phyloP scores from a whole-genome alignment of 2,329 filamentous ascomycete genomes.

The Cryphonectria naterciae region DNA sequence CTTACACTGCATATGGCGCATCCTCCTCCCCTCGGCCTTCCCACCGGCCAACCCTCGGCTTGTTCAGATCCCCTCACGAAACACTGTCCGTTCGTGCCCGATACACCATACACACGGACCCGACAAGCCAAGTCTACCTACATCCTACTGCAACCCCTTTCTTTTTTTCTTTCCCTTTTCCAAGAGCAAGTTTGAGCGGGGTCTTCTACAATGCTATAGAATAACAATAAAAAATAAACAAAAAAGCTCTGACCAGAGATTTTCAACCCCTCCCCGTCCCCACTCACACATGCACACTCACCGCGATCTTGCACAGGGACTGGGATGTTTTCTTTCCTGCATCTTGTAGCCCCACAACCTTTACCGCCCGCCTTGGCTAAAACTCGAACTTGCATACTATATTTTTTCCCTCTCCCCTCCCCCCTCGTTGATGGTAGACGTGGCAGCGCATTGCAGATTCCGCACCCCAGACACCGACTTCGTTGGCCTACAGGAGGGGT shows the following conservation, averaged over 20 bases:
- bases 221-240: background rate
- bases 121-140: background rate
- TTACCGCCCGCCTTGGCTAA: conserved; percentile 4
- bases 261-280: conserved; percentile 1
- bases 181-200: background rate
- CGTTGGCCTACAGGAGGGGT: background rate
- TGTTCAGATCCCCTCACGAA: background rate
- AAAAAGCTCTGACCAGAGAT: conserved; percentile 17
- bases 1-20: background rate
- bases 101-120: background rate
- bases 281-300: conserved; percentile 9
- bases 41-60: background rate
- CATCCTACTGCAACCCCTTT: background rate
- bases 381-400: background rate
- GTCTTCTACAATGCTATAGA: background rate
- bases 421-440: conserved; percentile 1
- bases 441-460: conserved; percentile 19
- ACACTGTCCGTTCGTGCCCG: background rate
- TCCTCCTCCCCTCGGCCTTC: background rate
- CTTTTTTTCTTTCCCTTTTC: background rate
- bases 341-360: background rate
- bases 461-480: conserved; percentile 3
- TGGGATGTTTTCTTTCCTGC: background rate
- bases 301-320: conserved; percentile 4
- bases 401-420: background rate